Percentiles rank a stretch among this genome's conserved stretches.
Evolutionary conservation across 805 yeast genomes (phyloP).

Genomic region (Candida dajiaensis): DNA sequence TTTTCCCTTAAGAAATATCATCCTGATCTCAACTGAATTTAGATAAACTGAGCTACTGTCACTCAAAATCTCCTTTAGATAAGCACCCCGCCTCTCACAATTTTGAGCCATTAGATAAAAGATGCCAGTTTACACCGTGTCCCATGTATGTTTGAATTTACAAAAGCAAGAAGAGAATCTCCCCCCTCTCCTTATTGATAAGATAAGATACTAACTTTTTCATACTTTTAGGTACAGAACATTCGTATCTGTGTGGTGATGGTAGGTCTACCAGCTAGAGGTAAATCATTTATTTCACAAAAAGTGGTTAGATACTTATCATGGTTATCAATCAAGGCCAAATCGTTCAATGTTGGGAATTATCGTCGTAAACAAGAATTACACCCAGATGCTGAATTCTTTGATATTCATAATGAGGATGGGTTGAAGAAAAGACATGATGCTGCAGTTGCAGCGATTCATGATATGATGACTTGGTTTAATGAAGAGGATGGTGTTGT

Average conservation of each 20-base stretch:
- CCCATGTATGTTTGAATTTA: constrained; percentile 28
- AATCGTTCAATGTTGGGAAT: constrained; percentile 83
- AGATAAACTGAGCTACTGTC: no score
- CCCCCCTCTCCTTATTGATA: no score
- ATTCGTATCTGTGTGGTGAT: constrained; percentile 79
- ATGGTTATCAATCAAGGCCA: constrained; percentile 86
- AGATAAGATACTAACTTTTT: constrained; percentile 1
- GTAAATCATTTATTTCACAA: constrained; percentile 91
- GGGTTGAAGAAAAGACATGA: constrained; percentile 58
- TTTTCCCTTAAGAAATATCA: no score
- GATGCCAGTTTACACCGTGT: constrained; percentile 34
- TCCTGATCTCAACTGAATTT: no score
- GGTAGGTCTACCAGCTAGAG: constrained; percentile 88
- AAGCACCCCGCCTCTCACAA: no score
- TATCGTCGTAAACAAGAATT: constrained; percentile 65
- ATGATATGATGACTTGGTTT: constrained; percentile 86
- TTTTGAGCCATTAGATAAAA: no score
- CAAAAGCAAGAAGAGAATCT: no score
- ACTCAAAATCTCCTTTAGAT: no score
- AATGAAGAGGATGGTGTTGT: constrained; percentile 75
- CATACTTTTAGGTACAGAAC: constrained; percentile 43
- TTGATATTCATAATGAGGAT: constrained; percentile 58
- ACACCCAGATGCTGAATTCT: constrained; percentile 72
- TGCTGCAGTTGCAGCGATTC: constrained; percentile 67
- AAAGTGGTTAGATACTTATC: constrained; percentile 87